Conservation (phyloP, 2,329 filamentous ascomycete species). For the Aspergillus eucalypticola region DNA sequence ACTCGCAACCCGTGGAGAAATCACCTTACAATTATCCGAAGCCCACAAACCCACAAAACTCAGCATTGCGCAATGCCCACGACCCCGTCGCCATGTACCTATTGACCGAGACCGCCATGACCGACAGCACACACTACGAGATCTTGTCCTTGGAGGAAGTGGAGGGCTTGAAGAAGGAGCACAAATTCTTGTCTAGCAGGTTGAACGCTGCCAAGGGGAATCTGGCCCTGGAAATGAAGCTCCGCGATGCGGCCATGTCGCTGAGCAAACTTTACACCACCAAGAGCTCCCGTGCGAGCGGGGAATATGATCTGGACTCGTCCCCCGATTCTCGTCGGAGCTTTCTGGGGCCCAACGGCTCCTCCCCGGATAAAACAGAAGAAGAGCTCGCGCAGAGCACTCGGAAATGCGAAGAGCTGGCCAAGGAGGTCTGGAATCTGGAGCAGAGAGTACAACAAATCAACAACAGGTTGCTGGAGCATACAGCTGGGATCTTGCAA, state of each 20-base stretch:
- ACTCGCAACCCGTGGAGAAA: slow-evolving; percentile 56
- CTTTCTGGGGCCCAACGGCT: slow-evolving; percentile 49
- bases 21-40: slow-evolving; percentile 61
- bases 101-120: slow-evolving; percentile 87
- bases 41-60: slow-evolving; percentile 35
- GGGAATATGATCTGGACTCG: slow-evolving; percentile 35
- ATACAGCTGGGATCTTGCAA: slow-evolving; percentile 90
- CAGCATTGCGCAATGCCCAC: slow-evolving; percentile 45
- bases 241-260: slow-evolving; percentile 87
- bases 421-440: slow-evolving; percentile 74
- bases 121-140: slow-evolving; percentile 81
- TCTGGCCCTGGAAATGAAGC: slow-evolving; percentile 85
- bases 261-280: slow-evolving; percentile 77
- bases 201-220: slow-evolving; percentile 81
- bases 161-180: slow-evolving; percentile 86
- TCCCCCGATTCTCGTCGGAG: slow-evolving; percentile 53
- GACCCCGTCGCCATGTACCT: slow-evolving; percentile 80
- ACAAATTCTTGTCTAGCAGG: slow-evolving; percentile 68
- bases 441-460: slow-evolving; percentile 75
- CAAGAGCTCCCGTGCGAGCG: slow-evolving; percentile 55
- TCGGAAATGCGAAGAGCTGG: slow-evolving; percentile 81
- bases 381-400: slow-evolving; percentile 73
- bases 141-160: slow-evolving; percentile 90
- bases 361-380: slow-evolving; percentile 59
- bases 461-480: slow-evolving; percentile 75